Evolutionary conservation across 306 rosid species (phyloP).

Genomic region (Cucumis sativus): Cucumber_9930_V3 NC_026660.2:26755501-26756000

Average conservation of each 20-base stretch:
- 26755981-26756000: neutral
- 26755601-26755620: too few relatives aligned
- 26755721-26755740: neutral
- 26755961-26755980: neutral
- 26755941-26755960: neutral
- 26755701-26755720: constrained; percentile 1
- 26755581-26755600: too few relatives aligned
- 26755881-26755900: neutral
- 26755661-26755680: neutral
- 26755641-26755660: neutral
- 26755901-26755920: neutral
- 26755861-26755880: neutral
- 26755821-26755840: neutral
- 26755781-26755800: too few relatives aligned
- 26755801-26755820: too few relatives aligned
- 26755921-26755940: neutral
- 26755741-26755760: too few relatives aligned
- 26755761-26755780: too few relatives aligned
- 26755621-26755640: too few relatives aligned
- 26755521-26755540: neutral
- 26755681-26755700: neutral
- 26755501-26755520: neutral
- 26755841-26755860: neutral
- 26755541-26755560: neutral
- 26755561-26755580: too few relatives aligned